These are phyloP conservation scores for Elsinoe batatas DNA, from an alignment of 2,329 filamentous ascomycete species.

Conservation along the genomic window DNA sequence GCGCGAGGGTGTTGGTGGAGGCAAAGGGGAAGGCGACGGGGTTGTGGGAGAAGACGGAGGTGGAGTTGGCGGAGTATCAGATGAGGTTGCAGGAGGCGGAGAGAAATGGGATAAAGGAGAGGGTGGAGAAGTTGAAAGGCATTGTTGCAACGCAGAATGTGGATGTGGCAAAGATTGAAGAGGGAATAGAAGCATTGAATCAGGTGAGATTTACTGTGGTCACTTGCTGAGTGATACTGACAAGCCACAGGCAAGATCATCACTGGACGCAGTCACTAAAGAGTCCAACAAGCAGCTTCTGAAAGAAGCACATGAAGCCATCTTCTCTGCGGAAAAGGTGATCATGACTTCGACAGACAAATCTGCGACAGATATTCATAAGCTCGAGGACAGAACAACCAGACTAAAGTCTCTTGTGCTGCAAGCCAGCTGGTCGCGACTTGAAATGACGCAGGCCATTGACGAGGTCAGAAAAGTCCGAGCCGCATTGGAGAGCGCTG, in stretches of 20 bases:
- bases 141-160: slow-evolving; percentile 19
- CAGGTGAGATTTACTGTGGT: slow-evolving; percentile 12
- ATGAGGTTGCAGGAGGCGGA: slow-evolving; percentile 22
- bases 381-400: slow-evolving; percentile 20
- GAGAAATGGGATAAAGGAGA: slow-evolving; percentile 22
- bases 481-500: slow-evolving; percentile 16
- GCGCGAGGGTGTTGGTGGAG: slow-evolving; percentile 15
- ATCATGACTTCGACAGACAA: slow-evolving; percentile 19
- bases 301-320: slow-evolving; percentile 27
- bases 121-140: slow-evolving; percentile 21
- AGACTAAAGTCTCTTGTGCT: slow-evolving; percentile 25
- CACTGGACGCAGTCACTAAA: slow-evolving; percentile 20
- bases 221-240: background rate
- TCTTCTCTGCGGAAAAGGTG: slow-evolving; percentile 28
- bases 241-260: slow-evolving; percentile 16
- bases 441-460: slow-evolving; percentile 23
- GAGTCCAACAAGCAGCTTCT: slow-evolving; percentile 23
- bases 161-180: slow-evolving; percentile 19
- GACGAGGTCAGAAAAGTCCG: slow-evolving; percentile 23
- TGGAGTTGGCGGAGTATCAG: slow-evolving; percentile 22
- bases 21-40: slow-evolving; percentile 20
- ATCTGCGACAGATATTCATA: slow-evolving; percentile 17
- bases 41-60: slow-evolving; percentile 20
- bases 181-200: slow-evolving; percentile 18
- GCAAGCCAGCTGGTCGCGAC: slow-evolving; percentile 25